Evolutionary conservation across 441 rosid species (phyloP), one percentile per base, ranked within the genome.

Genomic region (Erodium texanum): DNA sequence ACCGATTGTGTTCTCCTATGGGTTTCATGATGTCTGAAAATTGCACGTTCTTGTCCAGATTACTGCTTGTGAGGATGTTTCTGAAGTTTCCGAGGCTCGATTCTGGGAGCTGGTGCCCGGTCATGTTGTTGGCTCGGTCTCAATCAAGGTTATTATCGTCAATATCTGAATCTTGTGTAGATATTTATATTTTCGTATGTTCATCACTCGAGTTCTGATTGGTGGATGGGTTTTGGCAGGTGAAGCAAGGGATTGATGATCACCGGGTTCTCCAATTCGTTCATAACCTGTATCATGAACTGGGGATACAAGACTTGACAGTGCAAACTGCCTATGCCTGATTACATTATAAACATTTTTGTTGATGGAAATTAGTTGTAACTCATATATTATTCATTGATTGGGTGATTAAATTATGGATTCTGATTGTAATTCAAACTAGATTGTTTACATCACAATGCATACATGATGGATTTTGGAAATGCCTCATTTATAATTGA

Each of bases 101-200:
- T 86, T 93, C 69, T 93, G 98, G 97, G 98, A 90, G 82, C 76
- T 87, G 73, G 92, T 90, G 54, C 98, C 97, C 24, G 96, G 97
- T 62, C 97, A 89, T 77, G 84, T 80, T 65, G 86, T 89, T 68
- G 97, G 98, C 66, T 89, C 96, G 41, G 79, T 93, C 68, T 81
- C 86, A 56, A 78, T 90, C 62, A 87, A 81, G 96, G 97, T 89
- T 80, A 14, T 43, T 43, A 10, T n/a, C 5, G 3, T 34, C 5
- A 34, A 34, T 34, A 3, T 34, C 5, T 34, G 38, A 34, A 34
- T 34, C 7, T 0, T 10, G 1, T 16, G 3, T 48, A 14, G 19
- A 18, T 16, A 6, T 18, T 5, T 5, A 19, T 8, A 52, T 16
- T 52, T 68, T 71, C 36, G 65, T 14, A 71, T 22, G 66, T 77